Evolutionary conservation across 371 early-diverging fungal genomes (phyloP).

Genomic region (Choanephora cucurbitarum): DNA sequence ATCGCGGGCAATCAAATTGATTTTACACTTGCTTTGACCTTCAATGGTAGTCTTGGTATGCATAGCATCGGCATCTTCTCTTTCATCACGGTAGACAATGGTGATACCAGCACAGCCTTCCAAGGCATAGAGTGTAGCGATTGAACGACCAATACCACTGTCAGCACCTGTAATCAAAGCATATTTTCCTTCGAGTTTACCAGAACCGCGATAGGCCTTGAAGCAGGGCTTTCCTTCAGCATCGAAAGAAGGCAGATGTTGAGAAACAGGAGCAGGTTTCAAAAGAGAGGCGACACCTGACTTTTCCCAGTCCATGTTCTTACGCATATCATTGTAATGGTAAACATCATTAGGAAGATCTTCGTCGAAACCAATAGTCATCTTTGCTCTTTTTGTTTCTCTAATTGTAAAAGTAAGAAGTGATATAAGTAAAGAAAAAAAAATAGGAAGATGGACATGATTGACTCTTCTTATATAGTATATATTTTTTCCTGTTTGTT

Average conservation of each 20-base stretch:
- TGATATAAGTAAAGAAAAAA: constrained; percentile 1
- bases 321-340: constrained; percentile 48
- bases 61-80: constrained; percentile 50
- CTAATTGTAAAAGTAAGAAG: neutral
- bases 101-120: constrained; percentile 54
- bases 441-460: neutral
- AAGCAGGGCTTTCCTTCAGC: constrained; percentile 42
- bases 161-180: constrained; percentile 55
- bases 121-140: constrained; percentile 49
- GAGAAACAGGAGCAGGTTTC: constrained; percentile 52
- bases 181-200: constrained; percentile 45
- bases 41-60: constrained; percentile 52
- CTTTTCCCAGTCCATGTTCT: constrained; percentile 44
- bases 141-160: constrained; percentile 51
- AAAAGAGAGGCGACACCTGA: constrained; percentile 47
- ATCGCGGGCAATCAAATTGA: constrained; percentile 50
- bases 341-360: constrained; percentile 53
- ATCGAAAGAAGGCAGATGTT: constrained; percentile 48
- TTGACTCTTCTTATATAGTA: neutral
- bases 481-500: neutral
- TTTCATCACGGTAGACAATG: constrained; percentile 53
- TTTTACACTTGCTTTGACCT: constrained; percentile 42
- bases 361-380: constrained; percentile 52
- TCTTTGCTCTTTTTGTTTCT: constrained; percentile 9
- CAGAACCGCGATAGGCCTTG: constrained; percentile 44